These are phyloP conservation scores for Potentilla sterilis DNA, from an alignment of 306 rosid genomes.

Conservation along the genomic window DNA sequence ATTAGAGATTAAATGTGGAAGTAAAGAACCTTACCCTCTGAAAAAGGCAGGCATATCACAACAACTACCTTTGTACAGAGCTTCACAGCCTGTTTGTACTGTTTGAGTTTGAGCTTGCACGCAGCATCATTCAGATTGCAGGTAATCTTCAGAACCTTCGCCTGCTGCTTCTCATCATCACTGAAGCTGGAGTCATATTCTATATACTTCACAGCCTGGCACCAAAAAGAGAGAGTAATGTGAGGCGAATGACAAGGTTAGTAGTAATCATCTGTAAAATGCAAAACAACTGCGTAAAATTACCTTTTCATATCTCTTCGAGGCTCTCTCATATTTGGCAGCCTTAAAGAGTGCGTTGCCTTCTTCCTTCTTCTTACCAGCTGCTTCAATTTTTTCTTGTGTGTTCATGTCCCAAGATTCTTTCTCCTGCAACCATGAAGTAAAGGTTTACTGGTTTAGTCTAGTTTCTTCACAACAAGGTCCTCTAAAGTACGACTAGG, in stretches of 20 bases:
- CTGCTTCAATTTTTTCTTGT: slow-evolving; percentile 41
- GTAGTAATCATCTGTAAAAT: too few relatives aligned
- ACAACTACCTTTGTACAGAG: slow-evolving; percentile 36
- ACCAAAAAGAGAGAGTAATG: neutral
- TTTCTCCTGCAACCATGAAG: slow-evolving; percentile 29
- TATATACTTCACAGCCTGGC: slow-evolving; percentile 32
- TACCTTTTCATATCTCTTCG: slow-evolving; percentile 46
- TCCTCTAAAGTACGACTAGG: neutral
- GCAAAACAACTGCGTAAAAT: neutral
- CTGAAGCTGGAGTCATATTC: slow-evolving; percentile 38
- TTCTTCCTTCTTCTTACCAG: slow-evolving; percentile 46
- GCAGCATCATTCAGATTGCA: slow-evolving; percentile 48
- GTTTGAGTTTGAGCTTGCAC: slow-evolving; percentile 40
- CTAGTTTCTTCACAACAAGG: neutral
- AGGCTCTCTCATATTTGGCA: slow-evolving; percentile 45
- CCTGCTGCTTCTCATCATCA: slow-evolving; percentile 41
- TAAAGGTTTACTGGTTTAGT: too few relatives aligned
- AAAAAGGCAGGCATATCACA: neutral
- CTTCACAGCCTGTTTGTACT: slow-evolving; percentile 38
- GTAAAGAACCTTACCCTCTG: neutral
- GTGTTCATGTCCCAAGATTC: slow-evolving; percentile 48
- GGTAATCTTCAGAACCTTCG: slow-evolving; percentile 28
- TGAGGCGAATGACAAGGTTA: neutral
- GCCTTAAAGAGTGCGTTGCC: slow-evolving; percentile 44
- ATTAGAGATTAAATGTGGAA: neutral